Evolutionary conservation across 2,329 filamentous ascomycete species (phyloP).

Genomic region (Venturiaceae sp.): DNA sequence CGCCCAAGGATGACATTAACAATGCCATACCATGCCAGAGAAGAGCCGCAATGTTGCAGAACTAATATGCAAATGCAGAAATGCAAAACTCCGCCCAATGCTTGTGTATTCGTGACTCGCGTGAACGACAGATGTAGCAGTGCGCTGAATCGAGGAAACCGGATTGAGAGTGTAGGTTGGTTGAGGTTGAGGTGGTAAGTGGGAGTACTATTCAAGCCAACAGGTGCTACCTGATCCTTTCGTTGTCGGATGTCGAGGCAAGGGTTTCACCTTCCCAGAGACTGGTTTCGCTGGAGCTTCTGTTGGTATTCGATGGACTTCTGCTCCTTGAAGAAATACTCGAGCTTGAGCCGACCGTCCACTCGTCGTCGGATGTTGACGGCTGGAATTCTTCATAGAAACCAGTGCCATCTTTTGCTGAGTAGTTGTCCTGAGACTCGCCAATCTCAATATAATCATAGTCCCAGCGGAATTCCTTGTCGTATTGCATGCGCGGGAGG

Average conservation of each 20-base stretch:
- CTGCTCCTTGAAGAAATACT: constrained; percentile 57
- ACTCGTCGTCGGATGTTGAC: constrained; percentile 62
- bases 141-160: background rate
- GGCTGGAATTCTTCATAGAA: constrained; percentile 39
- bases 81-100: constrained; percentile 3
- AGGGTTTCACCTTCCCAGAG: constrained; percentile 10
- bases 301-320: constrained; percentile 36
- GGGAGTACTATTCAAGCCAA: background rate
- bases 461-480: constrained; percentile 86
- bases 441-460: constrained; percentile 90
- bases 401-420: constrained; percentile 35
- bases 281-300: constrained; percentile 10
- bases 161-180: background rate
- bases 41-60: background rate
- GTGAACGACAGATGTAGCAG: background rate
- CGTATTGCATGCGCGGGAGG: constrained; percentile 70
- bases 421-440: constrained; percentile 45
- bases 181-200: background rate
- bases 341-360: constrained; percentile 80
- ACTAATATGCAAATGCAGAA: background rate
- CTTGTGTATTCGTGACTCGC: background rate
- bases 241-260: constrained; percentile 3
- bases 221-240: constrained; percentile 2
- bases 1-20: background rate
- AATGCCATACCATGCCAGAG: background rate